phyloP scores from a whole-genome alignment of 768 basidiomycete genomes.

The Calocera viscosa region DNA sequence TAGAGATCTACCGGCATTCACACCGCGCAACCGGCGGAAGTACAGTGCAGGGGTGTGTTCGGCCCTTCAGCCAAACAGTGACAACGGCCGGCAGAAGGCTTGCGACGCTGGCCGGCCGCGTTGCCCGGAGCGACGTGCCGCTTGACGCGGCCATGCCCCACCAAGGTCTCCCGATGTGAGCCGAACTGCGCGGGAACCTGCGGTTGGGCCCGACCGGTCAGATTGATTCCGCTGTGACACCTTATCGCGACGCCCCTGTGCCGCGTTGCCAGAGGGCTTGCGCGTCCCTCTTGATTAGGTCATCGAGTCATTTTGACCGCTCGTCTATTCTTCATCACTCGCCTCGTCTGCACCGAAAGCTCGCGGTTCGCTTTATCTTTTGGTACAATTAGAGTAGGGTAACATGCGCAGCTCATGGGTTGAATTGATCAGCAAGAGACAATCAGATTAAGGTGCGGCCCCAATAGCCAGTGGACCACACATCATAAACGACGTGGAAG shows the following conservation, averaged over 20 bases:
- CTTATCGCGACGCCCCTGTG: constrained; percentile 3
- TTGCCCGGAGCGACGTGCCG: too few relatives aligned
- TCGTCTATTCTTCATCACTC: neutral
- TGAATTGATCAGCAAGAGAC: neutral
- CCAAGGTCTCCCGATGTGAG: too few relatives aligned
- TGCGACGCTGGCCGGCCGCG: neutral
- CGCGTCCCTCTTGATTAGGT: constrained; percentile 6
- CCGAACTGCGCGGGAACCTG: neutral
- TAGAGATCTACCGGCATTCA: neutral
- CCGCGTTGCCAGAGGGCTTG: constrained; percentile 9
- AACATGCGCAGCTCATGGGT: too few relatives aligned
- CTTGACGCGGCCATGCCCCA: neutral
- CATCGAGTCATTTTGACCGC: neutral
- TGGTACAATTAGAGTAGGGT: too few relatives aligned
- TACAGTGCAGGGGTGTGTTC: too few relatives aligned
- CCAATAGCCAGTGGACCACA: too few relatives aligned
- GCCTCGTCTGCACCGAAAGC: neutral
- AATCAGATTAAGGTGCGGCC: neutral
- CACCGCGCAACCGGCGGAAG: too few relatives aligned
- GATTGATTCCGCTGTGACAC: neutral
- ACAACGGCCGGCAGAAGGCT: too few relatives aligned
- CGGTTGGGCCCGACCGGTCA: neutral
- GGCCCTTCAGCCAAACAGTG: too few relatives aligned
- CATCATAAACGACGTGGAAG: neutral
- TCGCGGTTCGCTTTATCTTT: too few relatives aligned